Evolutionary conservation across 768 basidiomycete genomes (phyloP).

Genomic region (Lactarius indigo): DNA sequence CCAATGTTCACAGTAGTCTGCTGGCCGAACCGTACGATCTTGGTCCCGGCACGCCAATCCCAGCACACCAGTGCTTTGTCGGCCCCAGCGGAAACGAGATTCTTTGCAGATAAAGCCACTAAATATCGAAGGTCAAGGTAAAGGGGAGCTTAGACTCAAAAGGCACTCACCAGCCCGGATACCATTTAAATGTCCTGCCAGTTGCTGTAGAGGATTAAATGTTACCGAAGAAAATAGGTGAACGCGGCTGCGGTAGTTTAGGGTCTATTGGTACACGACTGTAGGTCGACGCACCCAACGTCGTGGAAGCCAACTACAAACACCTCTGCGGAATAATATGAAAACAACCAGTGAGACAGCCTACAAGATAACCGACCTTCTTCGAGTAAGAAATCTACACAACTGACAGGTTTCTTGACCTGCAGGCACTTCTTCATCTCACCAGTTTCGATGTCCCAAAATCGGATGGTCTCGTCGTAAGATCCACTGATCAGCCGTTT

Average conservation of each 20-base stretch:
- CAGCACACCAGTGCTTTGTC: slow-evolving; percentile 76
- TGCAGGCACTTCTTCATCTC: slow-evolving; percentile 70
- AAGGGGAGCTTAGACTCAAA: background rate
- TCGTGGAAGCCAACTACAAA: slow-evolving; percentile 93
- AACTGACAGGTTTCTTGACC: slow-evolving; percentile 88
- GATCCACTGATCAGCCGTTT: slow-evolving; percentile 85
- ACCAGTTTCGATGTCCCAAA: slow-evolving; percentile 79
- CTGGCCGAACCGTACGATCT: slow-evolving; percentile 88
- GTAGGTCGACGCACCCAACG: slow-evolving; percentile 56
- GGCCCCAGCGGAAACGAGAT: slow-evolving; percentile 83
- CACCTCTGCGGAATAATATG: slow-evolving; percentile 50
- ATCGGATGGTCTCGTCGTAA: slow-evolving; percentile 88
- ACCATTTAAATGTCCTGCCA: slow-evolving; percentile 83
- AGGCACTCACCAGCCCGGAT: slow-evolving; percentile 55
- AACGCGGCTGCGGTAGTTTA: slow-evolving; percentile 54
- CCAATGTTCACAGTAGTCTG: slow-evolving; percentile 92
- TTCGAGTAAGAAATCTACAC: slow-evolving; percentile 80
- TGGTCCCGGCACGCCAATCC: slow-evolving; percentile 87
- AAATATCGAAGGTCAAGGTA: background rate
- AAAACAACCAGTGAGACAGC: background rate
- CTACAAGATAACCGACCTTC: slow-evolving; percentile 48
- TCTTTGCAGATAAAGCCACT: slow-evolving; percentile 79
- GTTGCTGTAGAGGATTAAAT: slow-evolving; percentile 78
- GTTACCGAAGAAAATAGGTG: slow-evolving; percentile 86
- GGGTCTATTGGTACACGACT: background rate